Evolutionary conservation across 805 yeast genomes (phyloP).

Genomic region (Candida suzukii): DNA sequence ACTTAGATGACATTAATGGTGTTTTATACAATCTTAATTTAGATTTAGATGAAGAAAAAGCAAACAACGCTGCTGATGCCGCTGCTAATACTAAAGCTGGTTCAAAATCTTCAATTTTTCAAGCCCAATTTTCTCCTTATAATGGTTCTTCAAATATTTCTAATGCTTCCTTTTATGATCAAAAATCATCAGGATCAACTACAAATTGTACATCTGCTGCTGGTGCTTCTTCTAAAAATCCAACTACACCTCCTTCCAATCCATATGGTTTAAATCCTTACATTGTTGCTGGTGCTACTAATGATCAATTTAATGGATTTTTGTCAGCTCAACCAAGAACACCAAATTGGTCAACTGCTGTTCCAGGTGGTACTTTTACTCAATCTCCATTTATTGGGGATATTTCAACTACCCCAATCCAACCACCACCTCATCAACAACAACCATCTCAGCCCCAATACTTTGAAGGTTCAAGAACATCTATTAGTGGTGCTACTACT

Average conservation of each 20-base stretch:
- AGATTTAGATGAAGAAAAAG: slow-evolving; percentile 20
- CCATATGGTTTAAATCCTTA: slow-evolving; percentile 3
- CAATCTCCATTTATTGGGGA: slow-evolving; percentile 14
- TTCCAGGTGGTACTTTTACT: slow-evolving; percentile 10
- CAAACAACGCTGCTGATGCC: not conserved
- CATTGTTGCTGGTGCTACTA: not conserved
- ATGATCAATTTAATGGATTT: not conserved
- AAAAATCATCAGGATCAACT: slow-evolving; percentile 8
- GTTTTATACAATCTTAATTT: slow-evolving; percentile 40
- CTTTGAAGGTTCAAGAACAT: not conserved
- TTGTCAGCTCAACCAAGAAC: slow-evolving; percentile 21
- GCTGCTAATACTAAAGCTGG: slow-evolving; percentile 5
- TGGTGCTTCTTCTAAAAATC: slow-evolving; percentile 5
- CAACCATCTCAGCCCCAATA: no score
- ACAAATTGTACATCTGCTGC: slow-evolving; percentile 6
- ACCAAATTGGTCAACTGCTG: slow-evolving; percentile 26
- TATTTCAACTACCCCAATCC: slow-evolving; percentile 13
- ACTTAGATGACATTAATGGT: slow-evolving; percentile 36
- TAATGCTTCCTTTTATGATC: slow-evolving; percentile 3
- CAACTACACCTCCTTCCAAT: slow-evolving; percentile 1
- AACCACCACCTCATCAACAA: slow-evolving; percentile 2
- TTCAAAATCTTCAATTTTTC: slow-evolving; percentile 11
- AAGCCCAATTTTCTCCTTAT: slow-evolving; percentile 18
- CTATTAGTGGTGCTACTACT: not conserved
- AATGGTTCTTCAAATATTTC: not conserved